Conservation (phyloP, 345 rosid genomes). For the Iberis pinnata region DNA sequence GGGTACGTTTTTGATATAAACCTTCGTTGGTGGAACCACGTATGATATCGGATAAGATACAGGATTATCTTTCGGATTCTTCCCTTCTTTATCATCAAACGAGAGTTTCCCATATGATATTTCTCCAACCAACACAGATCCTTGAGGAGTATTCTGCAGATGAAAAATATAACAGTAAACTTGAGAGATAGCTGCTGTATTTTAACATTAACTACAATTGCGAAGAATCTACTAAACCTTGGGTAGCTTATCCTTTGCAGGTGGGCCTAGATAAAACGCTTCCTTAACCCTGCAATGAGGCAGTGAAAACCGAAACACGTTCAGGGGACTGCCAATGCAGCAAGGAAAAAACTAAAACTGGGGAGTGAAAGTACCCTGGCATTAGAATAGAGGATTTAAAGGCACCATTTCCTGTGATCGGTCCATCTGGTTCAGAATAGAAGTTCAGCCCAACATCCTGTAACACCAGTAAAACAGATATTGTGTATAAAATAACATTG, state of each 20-base stretch:
- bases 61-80: slow-evolving; percentile 58
- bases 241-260: slow-evolving; percentile 66
- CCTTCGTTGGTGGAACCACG: slow-evolving; percentile 90
- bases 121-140: slow-evolving; percentile 71
- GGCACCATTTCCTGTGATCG: slow-evolving; percentile 80
- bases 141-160: slow-evolving; percentile 72
- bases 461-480: slow-evolving; percentile 8
- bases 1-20: slow-evolving; percentile 17
- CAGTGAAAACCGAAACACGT: slow-evolving; percentile 10
- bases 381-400: slow-evolving; percentile 66
- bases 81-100: slow-evolving; percentile 40
- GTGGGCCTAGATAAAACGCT: slow-evolving; percentile 82
- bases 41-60: slow-evolving; percentile 57
- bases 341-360: neutral
- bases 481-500: neutral
- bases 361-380: slow-evolving; percentile 58
- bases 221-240: slow-evolving; percentile 24
- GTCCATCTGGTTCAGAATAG: slow-evolving; percentile 93
- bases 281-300: slow-evolving; percentile 56
- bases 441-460: slow-evolving; percentile 74
- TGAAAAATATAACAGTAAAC: slow-evolving; percentile 10
- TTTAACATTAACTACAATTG: neutral
- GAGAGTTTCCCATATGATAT: slow-evolving; percentile 75
- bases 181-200: slow-evolving; percentile 17
- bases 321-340: neutral